Evolutionary conservation across 169 alveolate species (phyloP), one percentile per base, ranked within the genome.

Genomic region (Plasmodium cynomolgi): DNA sequence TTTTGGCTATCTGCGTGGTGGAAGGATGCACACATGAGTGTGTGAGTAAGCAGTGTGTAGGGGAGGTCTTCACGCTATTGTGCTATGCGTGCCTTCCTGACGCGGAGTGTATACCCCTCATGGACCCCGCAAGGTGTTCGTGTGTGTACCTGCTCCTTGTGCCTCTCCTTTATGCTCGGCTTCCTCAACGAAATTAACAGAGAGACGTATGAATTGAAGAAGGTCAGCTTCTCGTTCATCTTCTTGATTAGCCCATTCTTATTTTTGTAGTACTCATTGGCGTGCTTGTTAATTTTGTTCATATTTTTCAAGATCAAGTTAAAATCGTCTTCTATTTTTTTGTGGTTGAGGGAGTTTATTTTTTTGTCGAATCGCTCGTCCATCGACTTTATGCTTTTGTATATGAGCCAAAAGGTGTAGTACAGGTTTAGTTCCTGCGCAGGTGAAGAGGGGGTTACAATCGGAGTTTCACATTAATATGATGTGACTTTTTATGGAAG

Each of bases 231-330:
- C 74, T 90, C 90, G 75, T 90, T 90, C 94, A 90, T 90, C 72
- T 90, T 90, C 79, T 90, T 90, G 7, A 90, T 90, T 81, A 90
- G 23, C 29, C 84, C 82, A 39, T 79, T 80, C 50, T 90, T 90
- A 34, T 90, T 90, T 58, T 90, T 90, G 50, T 90, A 90, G 50
- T 90, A 90, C 34, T 90, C 90, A 80, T 90, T 90, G 33, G 94
- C 94, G 47, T 90, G 90, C 54, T 90, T 90, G 74, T 90, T 90
- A 90, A 90, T 90, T 90, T 80, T 90, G 83, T 90, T 90, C 94
- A 90, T 90, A 79, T 90, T 90, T 80, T 90, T 90, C 71, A 90
- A 29, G 47, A 90, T 90, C 81, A 90, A 58, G 74, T 90, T 90
- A 81, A 90, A 90, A 31, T 90, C 94, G 29, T 90, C 94, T 80